These are phyloP conservation scores for Suhomyces prunicola DNA, from an alignment of 805 yeast species.

Conservation along the genomic window DNA sequence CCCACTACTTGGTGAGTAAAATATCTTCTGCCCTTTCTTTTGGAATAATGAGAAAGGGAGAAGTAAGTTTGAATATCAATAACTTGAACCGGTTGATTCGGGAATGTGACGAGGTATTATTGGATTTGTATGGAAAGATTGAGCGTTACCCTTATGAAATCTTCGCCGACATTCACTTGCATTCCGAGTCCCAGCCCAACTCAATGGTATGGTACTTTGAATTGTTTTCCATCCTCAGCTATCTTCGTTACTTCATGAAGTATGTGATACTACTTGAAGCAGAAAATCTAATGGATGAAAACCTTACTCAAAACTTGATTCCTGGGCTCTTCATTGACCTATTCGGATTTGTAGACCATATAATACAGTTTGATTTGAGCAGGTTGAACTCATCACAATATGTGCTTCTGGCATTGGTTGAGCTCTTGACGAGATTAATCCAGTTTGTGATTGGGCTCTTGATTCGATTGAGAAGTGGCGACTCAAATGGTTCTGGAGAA, in stretches of 20 bases:
- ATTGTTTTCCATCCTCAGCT: slow-evolving; percentile 20
- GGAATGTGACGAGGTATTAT: slow-evolving; percentile 21
- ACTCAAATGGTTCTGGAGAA: slow-evolving; percentile 7
- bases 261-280: slow-evolving; percentile 32
- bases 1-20: slow-evolving; percentile 29
- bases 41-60: slow-evolving; percentile 20
- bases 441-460: slow-evolving; percentile 34
- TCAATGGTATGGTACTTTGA: slow-evolving; percentile 16
- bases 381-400: slow-evolving; percentile 14
- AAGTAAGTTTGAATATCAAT: slow-evolving; percentile 16
- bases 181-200: not conserved
- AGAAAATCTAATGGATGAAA: slow-evolving; percentile 26
- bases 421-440: slow-evolving; percentile 26
- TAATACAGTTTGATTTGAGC: slow-evolving; percentile 1
- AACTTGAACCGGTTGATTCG: slow-evolving; percentile 17
- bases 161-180: not conserved
- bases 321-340: slow-evolving; percentile 17
- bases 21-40: slow-evolving; percentile 17
- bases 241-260: slow-evolving; percentile 26
- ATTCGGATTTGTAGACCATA: slow-evolving; percentile 8
- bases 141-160: not conserved
- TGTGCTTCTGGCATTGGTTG: slow-evolving; percentile 25
- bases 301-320: slow-evolving; percentile 9
- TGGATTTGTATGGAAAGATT: slow-evolving; percentile 5
- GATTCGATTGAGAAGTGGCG: slow-evolving; percentile 20